Conservation (phyloP, 768 basidiomycete species). For the Mycena rebaudengoi region DNA sequence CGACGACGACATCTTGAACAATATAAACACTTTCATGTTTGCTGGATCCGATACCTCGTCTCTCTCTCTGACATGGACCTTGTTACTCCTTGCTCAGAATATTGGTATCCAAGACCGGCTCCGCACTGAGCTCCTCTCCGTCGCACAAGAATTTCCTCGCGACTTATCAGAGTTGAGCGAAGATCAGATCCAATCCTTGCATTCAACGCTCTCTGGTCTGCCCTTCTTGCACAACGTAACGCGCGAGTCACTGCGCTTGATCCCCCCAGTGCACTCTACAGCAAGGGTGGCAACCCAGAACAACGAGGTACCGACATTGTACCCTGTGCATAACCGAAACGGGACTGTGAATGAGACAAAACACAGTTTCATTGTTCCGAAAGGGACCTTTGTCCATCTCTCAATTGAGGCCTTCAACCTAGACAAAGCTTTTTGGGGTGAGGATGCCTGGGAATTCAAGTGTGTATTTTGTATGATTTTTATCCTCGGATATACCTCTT, state of each 20-base stretch:
- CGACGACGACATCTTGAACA: slow-evolving; percentile 87
- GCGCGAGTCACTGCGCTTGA: slow-evolving; percentile 76
- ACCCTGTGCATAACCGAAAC: slow-evolving; percentile 63
- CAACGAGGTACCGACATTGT: slow-evolving; percentile 78
- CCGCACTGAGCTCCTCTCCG: slow-evolving; percentile 69
- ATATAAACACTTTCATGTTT: slow-evolving; percentile 90
- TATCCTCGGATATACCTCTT: too few relatives aligned
- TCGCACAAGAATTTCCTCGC: slow-evolving; percentile 48
- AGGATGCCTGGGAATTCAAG: slow-evolving; percentile 85
- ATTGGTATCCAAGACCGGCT: slow-evolving; percentile 74
- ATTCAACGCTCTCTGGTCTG: slow-evolving; percentile 62
- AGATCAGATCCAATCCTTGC: slow-evolving; percentile 73
- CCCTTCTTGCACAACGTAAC: slow-evolving; percentile 81
- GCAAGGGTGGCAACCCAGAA: slow-evolving; percentile 81
- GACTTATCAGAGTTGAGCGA: slow-evolving; percentile 56
- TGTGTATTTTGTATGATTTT: slow-evolving; percentile 47
- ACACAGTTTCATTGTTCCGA: slow-evolving; percentile 59
- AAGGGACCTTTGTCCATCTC: slow-evolving; percentile 80
- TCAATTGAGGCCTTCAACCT: slow-evolving; percentile 84
- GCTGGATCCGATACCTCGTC: slow-evolving; percentile 91
- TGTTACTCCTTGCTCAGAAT: slow-evolving; percentile 75
- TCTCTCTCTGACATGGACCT: slow-evolving; percentile 84
- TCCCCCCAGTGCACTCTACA: slow-evolving; percentile 84
- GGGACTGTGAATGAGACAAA: slow-evolving; percentile 52
- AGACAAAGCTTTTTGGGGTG: slow-evolving; percentile 83